Evolutionary conservation across 352 stramenopile species (phyloP), one percentile per base, ranked within the genome.

Genomic region (Phytophthora crassamura): DNA sequence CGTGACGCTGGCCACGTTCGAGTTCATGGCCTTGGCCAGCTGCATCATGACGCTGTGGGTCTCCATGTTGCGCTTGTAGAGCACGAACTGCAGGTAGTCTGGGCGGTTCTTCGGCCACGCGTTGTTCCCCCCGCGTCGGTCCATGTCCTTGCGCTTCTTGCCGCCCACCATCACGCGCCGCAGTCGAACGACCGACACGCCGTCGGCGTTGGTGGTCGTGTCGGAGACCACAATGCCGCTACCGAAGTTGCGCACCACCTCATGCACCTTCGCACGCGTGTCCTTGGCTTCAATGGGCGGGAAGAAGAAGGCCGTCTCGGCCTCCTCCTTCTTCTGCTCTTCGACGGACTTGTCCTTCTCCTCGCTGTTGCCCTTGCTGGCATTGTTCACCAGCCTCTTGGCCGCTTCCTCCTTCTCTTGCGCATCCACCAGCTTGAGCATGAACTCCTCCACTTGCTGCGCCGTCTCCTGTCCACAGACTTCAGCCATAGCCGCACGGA

Each of bases 21-120:
- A 51, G 18, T 86, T 81, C 61, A 96, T 72, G 11, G 81, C 73
- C n/a, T 89, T 89, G 28, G 79, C 80, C 11, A 97, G 54, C 62
- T 95, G 88, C 45, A 86, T 80, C 69, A 97, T 86, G 22, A 91
- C 80, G 15, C 82, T 93, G 16, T 90, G 85, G 11, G 95, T 99
- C 64, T 99, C 97, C 68, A 94, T 92, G 80, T 99, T 99, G 74
- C 97, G 93, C 67, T 98, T 99, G 85, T 98, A 98, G 3, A 99
- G 69, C 22, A 98, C 90, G 78, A 99, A 99, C 61, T 90, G 82
- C 33, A 98, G 73, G 72, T 91, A 99, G 48, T 98, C 83, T 5
- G 88, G 83, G 2, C 84, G 72, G 68, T 91, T 84, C 54, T 79
- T 72, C 28, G 86, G 80, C 84, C 87, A 91, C 33, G 30, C 40